phyloP scores from a whole-genome alignment of 2,329 filamentous ascomycete species.

The Aspergillus amoenus region DNA sequence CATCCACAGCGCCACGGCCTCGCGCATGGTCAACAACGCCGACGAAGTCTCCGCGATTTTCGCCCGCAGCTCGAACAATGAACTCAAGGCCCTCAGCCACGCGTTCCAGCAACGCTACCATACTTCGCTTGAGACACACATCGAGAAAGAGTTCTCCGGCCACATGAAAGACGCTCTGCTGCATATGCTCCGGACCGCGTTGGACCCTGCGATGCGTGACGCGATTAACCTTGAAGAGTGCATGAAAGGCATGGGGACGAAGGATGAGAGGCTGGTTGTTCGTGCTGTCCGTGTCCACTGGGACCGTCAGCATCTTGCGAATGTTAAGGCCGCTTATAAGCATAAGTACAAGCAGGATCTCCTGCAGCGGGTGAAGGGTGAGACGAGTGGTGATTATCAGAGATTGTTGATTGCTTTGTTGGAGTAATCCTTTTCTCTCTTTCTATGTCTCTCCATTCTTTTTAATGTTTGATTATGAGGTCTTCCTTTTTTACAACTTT shows the following conservation, averaged over 20 bases:
- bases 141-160: slow-evolving; percentile 81
- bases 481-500: not conserved
- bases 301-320: slow-evolving; percentile 71
- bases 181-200: slow-evolving; percentile 72
- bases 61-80: slow-evolving; percentile 71
- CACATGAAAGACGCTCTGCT: slow-evolving; percentile 88
- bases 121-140: slow-evolving; percentile 67
- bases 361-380: slow-evolving; percentile 68
- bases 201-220: slow-evolving; percentile 81
- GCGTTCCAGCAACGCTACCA: slow-evolving; percentile 74
- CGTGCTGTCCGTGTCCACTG: slow-evolving; percentile 82
- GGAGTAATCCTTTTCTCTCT: slow-evolving; percentile 29
- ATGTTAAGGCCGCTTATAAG: slow-evolving; percentile 76
- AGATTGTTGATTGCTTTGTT: slow-evolving; percentile 69
- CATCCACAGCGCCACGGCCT: slow-evolving; percentile 75
- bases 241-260: slow-evolving; percentile 86
- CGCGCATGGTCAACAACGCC: slow-evolving; percentile 51
- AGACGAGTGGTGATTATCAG: slow-evolving; percentile 84
- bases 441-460: not conserved
- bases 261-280: slow-evolving; percentile 73
- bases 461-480: not conserved
- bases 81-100: slow-evolving; percentile 77
- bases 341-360: slow-evolving; percentile 69
- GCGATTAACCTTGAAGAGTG: slow-evolving; percentile 78
- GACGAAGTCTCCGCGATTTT: slow-evolving; percentile 72